Evolutionary conservation across 352 stramenopile species (phyloP).

Genomic region (Bremia lactucae): DNA sequence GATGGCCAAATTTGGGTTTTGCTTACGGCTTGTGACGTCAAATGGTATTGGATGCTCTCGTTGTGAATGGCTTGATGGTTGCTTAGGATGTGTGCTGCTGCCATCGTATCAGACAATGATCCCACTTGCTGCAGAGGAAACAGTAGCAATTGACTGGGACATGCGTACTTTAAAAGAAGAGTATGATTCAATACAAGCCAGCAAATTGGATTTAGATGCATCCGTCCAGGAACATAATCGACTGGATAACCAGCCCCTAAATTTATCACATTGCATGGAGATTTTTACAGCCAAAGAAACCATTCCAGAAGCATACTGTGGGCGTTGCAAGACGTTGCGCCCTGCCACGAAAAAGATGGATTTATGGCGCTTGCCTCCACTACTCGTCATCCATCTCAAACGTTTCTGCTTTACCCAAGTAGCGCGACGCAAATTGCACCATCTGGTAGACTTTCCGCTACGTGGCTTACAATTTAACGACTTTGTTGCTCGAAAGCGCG

Average conservation of each 20-base stretch:
- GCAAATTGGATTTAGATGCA: slow-evolving; percentile 61
- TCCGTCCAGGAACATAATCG: slow-evolving; percentile 52
- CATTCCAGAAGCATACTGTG: slow-evolving; percentile 73
- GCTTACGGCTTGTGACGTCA: slow-evolving; percentile 68
- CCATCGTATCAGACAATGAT: slow-evolving; percentile 37
- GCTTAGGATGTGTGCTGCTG: slow-evolving; percentile 71
- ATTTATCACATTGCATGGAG: slow-evolving; percentile 73
- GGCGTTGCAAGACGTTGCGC: slow-evolving; percentile 84
- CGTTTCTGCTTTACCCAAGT: slow-evolving; percentile 96
- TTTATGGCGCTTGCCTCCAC: slow-evolving; percentile 92
- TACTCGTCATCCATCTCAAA: slow-evolving; percentile 99
- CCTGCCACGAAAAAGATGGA: slow-evolving; percentile 93
- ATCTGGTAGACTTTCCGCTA: slow-evolving; percentile 93
- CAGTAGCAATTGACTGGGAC: slow-evolving; percentile 85
- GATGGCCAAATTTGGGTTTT: slow-evolving; percentile 75
- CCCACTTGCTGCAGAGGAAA: slow-evolving; percentile 58
- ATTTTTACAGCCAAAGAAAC: slow-evolving; percentile 80
- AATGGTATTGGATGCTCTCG: slow-evolving; percentile 75
- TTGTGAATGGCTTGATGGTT: slow-evolving; percentile 84
- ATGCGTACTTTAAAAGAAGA: slow-evolving; percentile 80
- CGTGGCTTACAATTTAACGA: slow-evolving; percentile 84
- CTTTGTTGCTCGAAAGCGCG: slow-evolving; percentile 61
- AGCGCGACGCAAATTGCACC: slow-evolving; percentile 89
- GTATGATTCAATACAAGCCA: slow-evolving; percentile 79
- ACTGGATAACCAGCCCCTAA: slow-evolving; percentile 72